These are phyloP conservation scores for Glomus cerebriforme DNA, from an alignment of 192 early-diverging fungal genomes.

Conservation along the genomic window DNA sequence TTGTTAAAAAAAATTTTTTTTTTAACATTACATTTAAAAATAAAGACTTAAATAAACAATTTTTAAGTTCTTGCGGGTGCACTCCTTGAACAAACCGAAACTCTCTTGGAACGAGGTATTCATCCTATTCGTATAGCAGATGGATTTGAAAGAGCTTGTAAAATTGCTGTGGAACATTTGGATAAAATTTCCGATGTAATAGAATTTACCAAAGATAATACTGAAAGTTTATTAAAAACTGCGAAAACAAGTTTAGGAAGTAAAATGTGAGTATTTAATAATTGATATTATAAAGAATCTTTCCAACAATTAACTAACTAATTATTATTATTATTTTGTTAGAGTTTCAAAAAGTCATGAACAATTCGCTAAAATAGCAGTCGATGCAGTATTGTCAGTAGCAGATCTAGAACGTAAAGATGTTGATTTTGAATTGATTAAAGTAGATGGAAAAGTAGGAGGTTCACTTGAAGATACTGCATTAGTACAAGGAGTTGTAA, in stretches of 20 bases:
- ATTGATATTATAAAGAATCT: background rate
- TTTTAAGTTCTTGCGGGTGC: conserved; percentile 95
- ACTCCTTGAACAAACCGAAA: conserved; percentile 95
- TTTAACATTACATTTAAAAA: background rate
- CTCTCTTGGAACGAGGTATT: conserved; percentile 91
- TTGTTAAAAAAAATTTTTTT: background rate
- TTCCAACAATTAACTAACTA: background rate
- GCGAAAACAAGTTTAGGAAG: conserved; percentile 97
- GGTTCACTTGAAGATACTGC: conserved; percentile 92
- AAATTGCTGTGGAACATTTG: conserved; percentile 88
- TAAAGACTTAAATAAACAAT: no score
- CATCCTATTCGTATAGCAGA: conserved; percentile 99
- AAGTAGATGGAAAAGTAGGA: conserved; percentile 98
- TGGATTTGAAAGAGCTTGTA: conserved; percentile 97
- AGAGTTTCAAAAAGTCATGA: conserved; percentile 99
- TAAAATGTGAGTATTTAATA: conserved; percentile 80
- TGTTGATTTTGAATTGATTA: conserved; percentile 99
- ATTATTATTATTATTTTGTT: background rate
- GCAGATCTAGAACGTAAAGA: conserved; percentile 99
- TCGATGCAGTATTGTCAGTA: conserved; percentile 95
- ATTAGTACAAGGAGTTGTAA: conserved; percentile 95
- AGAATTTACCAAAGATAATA: conserved; percentile 79
- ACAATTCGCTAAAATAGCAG: conserved; percentile 97
- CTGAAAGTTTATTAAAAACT: conserved; percentile 84
- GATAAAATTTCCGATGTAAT: conserved; percentile 92